Evolutionary conservation across 2,329 filamentous ascomycete genomes (phyloP).

Genomic region (Alternaria alternata): DNA sequence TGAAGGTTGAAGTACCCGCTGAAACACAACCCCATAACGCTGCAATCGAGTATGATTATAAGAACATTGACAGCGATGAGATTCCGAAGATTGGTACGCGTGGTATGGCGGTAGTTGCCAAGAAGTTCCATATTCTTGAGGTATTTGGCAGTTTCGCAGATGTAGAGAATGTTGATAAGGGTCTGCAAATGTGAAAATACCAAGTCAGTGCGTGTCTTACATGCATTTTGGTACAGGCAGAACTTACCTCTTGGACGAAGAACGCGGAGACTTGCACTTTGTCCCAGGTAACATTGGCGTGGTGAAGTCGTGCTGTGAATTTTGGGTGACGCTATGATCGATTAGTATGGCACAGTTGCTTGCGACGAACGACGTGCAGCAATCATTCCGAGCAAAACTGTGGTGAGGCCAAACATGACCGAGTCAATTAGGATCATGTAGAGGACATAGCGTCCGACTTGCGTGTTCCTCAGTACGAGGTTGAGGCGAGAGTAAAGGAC

Average conservation of each 20-base stretch:
- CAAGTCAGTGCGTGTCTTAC: background rate
- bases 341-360: constrained; percentile 11
- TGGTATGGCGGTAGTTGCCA: constrained; percentile 16
- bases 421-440: constrained; percentile 64
- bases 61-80: constrained; percentile 52
- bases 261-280: constrained; percentile 52
- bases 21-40: constrained; percentile 51
- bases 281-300: constrained; percentile 42
- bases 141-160: constrained; percentile 59
- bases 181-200: constrained; percentile 2
- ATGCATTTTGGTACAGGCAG: background rate
- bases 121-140: constrained; percentile 37
- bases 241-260: constrained; percentile 48
- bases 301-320: constrained; percentile 17
- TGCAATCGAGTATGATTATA: constrained; percentile 52
- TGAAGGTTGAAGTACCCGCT: constrained; percentile 51
- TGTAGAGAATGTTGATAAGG: constrained; percentile 54
- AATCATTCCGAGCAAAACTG: constrained; percentile 62
- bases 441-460: constrained; percentile 52
- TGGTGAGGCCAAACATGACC: constrained; percentile 62
- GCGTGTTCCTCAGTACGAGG: constrained; percentile 57
- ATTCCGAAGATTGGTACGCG: constrained; percentile 35
- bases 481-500: constrained; percentile 69
- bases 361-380: constrained; percentile 43
- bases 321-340: constrained; percentile 21